Percentiles rank a stretch among this genome's conserved stretches.
These are phyloP conservation scores for Chlorella sp. DNA, from an alignment of 139 green algal species.

Conservation along the genomic window DNA sequence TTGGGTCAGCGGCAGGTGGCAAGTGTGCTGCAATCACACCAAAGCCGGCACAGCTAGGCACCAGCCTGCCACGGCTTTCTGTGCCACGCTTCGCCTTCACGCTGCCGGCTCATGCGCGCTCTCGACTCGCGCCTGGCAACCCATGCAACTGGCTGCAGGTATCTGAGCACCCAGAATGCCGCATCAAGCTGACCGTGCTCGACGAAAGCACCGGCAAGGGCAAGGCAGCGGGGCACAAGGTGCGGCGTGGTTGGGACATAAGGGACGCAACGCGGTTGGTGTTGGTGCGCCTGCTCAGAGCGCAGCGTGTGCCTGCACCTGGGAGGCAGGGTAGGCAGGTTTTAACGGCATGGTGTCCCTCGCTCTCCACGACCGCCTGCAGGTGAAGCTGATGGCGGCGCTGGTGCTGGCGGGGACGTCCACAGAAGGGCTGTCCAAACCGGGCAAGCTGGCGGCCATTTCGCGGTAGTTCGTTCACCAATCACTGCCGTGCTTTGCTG, in stretches of 20 bases:
- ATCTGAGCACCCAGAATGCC: conserved; percentile 32
- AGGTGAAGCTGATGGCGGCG: conserved; percentile 28
- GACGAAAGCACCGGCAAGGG: conserved; percentile 26
- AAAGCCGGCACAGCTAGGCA: not conserved
- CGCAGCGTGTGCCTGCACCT: too few species aligned
- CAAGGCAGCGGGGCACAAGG: conserved; percentile 28
- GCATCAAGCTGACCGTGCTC: conserved; percentile 20
- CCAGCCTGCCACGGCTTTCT: too few species aligned
- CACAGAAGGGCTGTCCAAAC: conserved; percentile 28
- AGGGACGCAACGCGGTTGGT: too few species aligned
- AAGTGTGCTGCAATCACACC: not conserved
- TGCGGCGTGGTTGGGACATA: too few species aligned
- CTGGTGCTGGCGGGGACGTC: conserved; percentile 28
- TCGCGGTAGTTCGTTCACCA: not conserved
- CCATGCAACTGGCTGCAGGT: not conserved
- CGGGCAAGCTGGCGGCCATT: conserved; percentile 1
- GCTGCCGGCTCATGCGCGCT: not conserved
- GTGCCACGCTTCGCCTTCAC: not conserved
- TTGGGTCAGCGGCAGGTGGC: too few species aligned
- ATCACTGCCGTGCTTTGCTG: not conserved
- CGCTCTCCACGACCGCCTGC: too few species aligned
- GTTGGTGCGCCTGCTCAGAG: too few species aligned
- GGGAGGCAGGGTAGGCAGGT: too few species aligned
- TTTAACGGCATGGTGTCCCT: too few species aligned
- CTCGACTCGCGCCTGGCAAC: not conserved